phyloP scores from a whole-genome alignment of 1,284 basidiomycete genomes.

The Papiliotrema laurentii region DNA sequence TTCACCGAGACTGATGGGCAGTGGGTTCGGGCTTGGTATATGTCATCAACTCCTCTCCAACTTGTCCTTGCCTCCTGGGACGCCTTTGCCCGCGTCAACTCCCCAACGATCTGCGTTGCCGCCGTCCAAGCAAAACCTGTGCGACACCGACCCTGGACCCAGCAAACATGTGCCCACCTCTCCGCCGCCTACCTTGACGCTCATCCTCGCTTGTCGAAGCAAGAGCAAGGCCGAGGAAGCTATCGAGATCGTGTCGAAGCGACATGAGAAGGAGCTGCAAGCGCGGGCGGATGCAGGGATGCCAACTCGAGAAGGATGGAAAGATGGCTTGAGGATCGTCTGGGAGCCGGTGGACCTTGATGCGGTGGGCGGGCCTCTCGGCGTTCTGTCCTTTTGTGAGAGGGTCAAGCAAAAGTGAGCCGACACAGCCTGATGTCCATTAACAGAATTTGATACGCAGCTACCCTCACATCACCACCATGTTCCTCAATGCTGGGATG shows the following conservation, averaged over 20 bases:
- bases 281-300: conserved; percentile 44
- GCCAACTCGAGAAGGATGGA: conserved; percentile 55
- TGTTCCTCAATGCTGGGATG: conserved; percentile 78
- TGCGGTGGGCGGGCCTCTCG: conserved; percentile 53
- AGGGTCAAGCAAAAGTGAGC: conserved; percentile 52
- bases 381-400: conserved; percentile 62
- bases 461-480: conserved; percentile 73
- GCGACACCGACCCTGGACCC: conserved; percentile 35
- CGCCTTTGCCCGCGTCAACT: conserved; percentile 23
- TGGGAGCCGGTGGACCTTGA: conserved; percentile 64
- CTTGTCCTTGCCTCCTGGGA: conserved; percentile 50
- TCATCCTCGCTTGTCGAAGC: conserved; percentile 79
- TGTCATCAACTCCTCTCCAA: conserved; percentile 74
- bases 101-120: conserved; percentile 28
- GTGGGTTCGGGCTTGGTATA: conserved; percentile 79
- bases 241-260: conserved; percentile 53
- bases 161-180: conserved; percentile 9
- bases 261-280: conserved; percentile 53
- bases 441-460: conserved; percentile 48
- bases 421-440: background rate
- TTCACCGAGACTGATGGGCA: conserved; percentile 34
- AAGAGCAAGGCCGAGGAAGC: conserved; percentile 62
- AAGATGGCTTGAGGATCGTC: conserved; percentile 59
- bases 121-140: conserved; percentile 15
- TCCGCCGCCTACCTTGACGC: conserved; percentile 57